Conservation (phyloP, 1,284 basidiomycete species). For the Wallemia hederae region DNA sequence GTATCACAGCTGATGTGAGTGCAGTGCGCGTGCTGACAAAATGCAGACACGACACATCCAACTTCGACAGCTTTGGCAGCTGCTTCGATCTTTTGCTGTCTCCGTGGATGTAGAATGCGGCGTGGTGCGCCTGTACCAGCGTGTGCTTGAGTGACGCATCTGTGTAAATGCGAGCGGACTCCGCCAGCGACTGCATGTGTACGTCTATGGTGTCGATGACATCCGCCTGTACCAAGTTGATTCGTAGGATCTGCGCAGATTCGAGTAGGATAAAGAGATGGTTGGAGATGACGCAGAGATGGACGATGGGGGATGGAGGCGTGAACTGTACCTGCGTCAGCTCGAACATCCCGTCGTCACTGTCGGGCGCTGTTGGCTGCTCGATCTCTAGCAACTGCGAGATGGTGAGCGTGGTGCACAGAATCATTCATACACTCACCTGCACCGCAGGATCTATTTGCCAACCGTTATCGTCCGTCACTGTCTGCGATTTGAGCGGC, state of each 20-base stretch:
- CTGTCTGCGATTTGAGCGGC: not conserved
- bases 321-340: constrained; percentile 64
- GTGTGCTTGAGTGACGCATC: constrained; percentile 3
- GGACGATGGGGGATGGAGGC: constrained; percentile 45
- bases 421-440: no score
- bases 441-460: not conserved
- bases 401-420: no score
- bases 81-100: not conserved
- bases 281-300: constrained; percentile 56
- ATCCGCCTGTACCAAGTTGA: constrained; percentile 52
- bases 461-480: not conserved
- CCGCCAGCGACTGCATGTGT: constrained; percentile 10
- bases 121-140: not conserved
- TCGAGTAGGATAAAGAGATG: constrained; percentile 51
- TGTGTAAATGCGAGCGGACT: not conserved
- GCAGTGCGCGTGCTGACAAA: not conserved
- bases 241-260: constrained; percentile 48
- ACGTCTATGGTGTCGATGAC: constrained; percentile 49
- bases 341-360: constrained; percentile 41
- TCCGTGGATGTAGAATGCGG: constrained; percentile 17
- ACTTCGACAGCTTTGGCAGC: not conserved
- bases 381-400: not conserved
- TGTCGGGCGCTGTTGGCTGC: constrained; percentile 6
- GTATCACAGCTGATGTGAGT: not conserved
- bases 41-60: not conserved